Percentiles rank a stretch among this genome's conserved stretches.
These are phyloP conservation scores for Coemansia sp. DNA, from an alignment of 192 early-diverging fungal genomes.

Conservation along the genomic window DNA sequence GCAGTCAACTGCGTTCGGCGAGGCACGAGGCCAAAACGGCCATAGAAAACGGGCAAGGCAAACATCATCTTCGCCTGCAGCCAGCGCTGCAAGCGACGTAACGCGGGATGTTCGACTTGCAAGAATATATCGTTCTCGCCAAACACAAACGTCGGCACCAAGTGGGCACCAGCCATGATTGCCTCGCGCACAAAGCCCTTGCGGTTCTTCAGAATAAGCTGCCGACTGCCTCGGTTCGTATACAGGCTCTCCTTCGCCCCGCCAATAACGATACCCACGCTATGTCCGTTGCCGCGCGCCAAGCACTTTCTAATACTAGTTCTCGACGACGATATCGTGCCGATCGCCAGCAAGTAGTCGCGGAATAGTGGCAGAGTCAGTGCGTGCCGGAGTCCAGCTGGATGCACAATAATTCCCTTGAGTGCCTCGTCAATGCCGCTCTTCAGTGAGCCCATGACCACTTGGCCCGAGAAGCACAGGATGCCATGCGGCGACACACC, in stretches of 20 bases:
- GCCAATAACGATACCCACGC: slow-evolving; percentile 89
- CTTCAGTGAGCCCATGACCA: slow-evolving; percentile 81
- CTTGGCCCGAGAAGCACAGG: slow-evolving; percentile 79
- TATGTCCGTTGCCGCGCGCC: slow-evolving; percentile 68
- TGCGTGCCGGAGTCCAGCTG: slow-evolving; percentile 71
- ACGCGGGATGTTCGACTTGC: slow-evolving; percentile 66
- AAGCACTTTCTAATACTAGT: slow-evolving; percentile 78
- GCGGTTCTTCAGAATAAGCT: slow-evolving; percentile 74
- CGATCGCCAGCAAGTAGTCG: slow-evolving; percentile 77
- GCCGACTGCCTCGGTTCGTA: slow-evolving; percentile 64
- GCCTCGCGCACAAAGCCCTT: slow-evolving; percentile 94
- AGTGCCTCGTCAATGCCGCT: slow-evolving; percentile 70
- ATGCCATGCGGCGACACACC: slow-evolving; percentile 91
- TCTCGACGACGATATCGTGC: slow-evolving; percentile 74
- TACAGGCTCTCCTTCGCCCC: slow-evolving; percentile 84
- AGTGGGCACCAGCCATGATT: slow-evolving; percentile 71
- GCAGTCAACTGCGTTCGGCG: slow-evolving; percentile 34
- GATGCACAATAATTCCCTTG: slow-evolving; percentile 65
- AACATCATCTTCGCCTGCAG: slow-evolving; percentile 73
- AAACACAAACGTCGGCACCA: slow-evolving; percentile 90
- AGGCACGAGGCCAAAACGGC: slow-evolving; percentile 61
- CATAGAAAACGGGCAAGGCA: slow-evolving; percentile 79
- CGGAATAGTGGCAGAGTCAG: slow-evolving; percentile 85
- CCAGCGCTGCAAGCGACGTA: slow-evolving; percentile 66
- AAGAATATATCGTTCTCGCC: slow-evolving; percentile 93